Base-by-base conservation (phyloP, 1,284 basidiomycete species). In the Heterobasidion irregulare region DNA sequence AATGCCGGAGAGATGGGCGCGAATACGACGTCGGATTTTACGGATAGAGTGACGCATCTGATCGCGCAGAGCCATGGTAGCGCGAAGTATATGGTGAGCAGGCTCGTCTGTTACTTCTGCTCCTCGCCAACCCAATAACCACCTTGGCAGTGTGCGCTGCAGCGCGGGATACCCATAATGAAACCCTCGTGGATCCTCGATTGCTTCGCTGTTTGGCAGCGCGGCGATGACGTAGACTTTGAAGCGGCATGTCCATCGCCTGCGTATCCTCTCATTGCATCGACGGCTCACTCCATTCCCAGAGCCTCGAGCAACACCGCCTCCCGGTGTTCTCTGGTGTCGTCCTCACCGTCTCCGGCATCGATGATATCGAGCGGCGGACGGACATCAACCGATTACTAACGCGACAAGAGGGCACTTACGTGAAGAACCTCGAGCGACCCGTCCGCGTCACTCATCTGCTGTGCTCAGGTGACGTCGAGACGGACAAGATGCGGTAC, bases 21-120 rank as follows among this genome's bases (percentile, higher is more conserved):
- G 13, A 71, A 73, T 32, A 75, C 79, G 47, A 74, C 79, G 8
- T 77, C 70, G 18, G 83, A 87, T 55, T 83, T 94, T 54, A 92
- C 89, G 0, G 87, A 90, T 65, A 77, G 76, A 52, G 86, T 90
- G 33, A 93, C 91, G 0, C 90, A 94, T 69, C 76, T 94, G 41
- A 73, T 94, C 48, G 87, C 90, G 1, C 73, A 71, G 33, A 71
- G 71, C 15, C 82, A 86, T 58, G 87, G 86, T 6, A 83, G 88
- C 26, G 77, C 83, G n/a, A 94, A 94, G 66, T 93, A 93, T 65
- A 72, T 66, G 65, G 89, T 80, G 45, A 52, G 77, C 13, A n/a
- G 12, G 12, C 47, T 67, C 18, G 38, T 51, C 36, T 33, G 26
- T 1, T 5, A 16, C 13, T 12, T 1, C 12, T 19, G 13, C 2